Conservation (phyloP, 306 rosid genomes). For the Begonia peltatifolia region DNA sequence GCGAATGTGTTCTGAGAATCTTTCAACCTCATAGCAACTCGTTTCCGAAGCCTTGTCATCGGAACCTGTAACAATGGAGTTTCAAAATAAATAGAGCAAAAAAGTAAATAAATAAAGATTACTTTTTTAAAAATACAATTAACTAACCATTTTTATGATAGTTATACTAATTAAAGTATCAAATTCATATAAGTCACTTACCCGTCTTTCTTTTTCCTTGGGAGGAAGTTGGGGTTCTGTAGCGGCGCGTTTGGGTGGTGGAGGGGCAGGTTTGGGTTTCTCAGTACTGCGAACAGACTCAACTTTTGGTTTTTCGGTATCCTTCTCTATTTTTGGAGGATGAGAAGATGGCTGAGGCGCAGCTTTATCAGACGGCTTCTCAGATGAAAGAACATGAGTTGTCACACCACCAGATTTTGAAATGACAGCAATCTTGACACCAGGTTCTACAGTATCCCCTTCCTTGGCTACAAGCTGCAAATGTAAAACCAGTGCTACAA, state of each 20-base stretch:
- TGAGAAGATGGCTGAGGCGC: slow-evolving; percentile 27
- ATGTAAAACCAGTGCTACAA: too few relatives aligned
- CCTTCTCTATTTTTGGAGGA: slow-evolving; percentile 19
- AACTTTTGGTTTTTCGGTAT: slow-evolving; percentile 30
- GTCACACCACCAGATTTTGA: slow-evolving; percentile 61
- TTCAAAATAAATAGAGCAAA: too few relatives aligned
- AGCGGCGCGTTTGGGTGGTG: slow-evolving; percentile 35
- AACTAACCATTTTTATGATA: too few relatives aligned
- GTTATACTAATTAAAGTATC: not conserved
- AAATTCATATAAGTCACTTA: slow-evolving; percentile 11
- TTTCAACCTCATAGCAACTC: slow-evolving; percentile 61
- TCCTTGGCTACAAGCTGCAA: slow-evolving; percentile 60
- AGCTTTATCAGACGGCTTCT: slow-evolving; percentile 31
- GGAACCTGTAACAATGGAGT: slow-evolving; percentile 42
- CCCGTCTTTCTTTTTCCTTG: slow-evolving; percentile 72
- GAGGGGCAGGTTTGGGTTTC: slow-evolving; percentile 32
- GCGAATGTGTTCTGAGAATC: slow-evolving; percentile 86
- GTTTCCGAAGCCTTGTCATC: slow-evolving; percentile 65
- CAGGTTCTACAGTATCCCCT: slow-evolving; percentile 83
- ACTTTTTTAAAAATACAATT: too few relatives aligned
- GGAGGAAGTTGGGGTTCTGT: slow-evolving; percentile 76
- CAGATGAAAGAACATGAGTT: slow-evolving; percentile 54
- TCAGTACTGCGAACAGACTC: slow-evolving; percentile 23
- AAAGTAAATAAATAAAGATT: too few relatives aligned
- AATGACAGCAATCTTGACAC: slow-evolving; percentile 69